phyloP scores from a whole-genome alignment of 768 basidiomycete genomes.

The Boletus subparvulus region DNA sequence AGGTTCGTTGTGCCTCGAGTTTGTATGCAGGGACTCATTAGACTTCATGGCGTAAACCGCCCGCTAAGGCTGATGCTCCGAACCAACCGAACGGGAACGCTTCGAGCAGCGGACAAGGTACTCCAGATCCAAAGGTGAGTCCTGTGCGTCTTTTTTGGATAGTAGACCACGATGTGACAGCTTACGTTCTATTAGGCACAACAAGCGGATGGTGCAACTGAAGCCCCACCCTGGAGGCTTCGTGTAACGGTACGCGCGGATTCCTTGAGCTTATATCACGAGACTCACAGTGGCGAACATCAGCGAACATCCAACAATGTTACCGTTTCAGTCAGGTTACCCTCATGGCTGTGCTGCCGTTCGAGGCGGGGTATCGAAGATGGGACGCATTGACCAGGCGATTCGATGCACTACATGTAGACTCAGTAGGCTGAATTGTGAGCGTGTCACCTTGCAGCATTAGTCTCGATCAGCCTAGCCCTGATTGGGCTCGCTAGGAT shows the following conservation, averaged over 20 bases:
- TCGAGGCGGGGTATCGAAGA: background rate
- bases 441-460: background rate
- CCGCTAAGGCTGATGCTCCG: background rate
- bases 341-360: slow-evolving; percentile 1
- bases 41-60: background rate
- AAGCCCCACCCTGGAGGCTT: background rate
- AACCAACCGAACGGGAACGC: background rate
- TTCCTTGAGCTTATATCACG: too few relatives aligned
- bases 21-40: background rate
- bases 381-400: background rate
- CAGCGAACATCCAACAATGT: background rate
- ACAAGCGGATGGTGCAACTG: background rate
- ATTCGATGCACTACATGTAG: background rate
- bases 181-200: background rate
- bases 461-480: background rate
- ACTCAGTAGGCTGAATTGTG: background rate
- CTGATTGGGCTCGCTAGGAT: background rate
- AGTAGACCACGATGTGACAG: too few relatives aligned
- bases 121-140: background rate
- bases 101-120: background rate
- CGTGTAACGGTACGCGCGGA: background rate
- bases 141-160: background rate
- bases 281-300: background rate
- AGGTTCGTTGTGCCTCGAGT: background rate
- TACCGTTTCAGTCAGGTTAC: background rate